Conservation (phyloP, 2,329 filamentous ascomycete genomes). For the Botrytis tulipae region DNA sequence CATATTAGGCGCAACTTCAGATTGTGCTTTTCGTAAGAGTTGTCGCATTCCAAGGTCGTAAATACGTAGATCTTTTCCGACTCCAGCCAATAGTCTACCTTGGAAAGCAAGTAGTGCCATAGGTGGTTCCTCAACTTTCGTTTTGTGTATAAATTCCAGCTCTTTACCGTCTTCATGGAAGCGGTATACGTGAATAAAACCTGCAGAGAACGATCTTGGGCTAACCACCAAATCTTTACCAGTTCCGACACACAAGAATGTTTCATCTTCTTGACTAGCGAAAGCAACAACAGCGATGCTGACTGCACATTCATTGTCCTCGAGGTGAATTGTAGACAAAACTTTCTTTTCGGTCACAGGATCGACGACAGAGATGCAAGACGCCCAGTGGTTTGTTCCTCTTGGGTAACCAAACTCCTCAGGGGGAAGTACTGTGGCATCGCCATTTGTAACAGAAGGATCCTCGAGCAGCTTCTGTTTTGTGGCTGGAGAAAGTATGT, state of each 20-base stretch:
- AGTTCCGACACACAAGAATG: constrained; percentile 90
- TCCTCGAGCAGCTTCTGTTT: constrained; percentile 72
- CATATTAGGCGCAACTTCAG: constrained; percentile 73
- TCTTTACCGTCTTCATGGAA: constrained; percentile 84
- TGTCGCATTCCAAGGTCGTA: constrained; percentile 94
- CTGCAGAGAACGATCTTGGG: constrained; percentile 71
- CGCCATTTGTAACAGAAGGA: constrained; percentile 67
- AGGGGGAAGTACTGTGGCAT: constrained; percentile 67
- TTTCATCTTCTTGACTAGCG: constrained; percentile 81
- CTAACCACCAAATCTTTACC: constrained; percentile 84
- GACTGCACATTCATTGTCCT: constrained; percentile 87
- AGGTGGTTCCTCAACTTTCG: constrained; percentile 84
- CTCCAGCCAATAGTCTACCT: constrained; percentile 80
- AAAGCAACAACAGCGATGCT: constrained; percentile 84
- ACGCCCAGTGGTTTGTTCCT: constrained; percentile 86
- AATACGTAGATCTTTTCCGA: constrained; percentile 77
- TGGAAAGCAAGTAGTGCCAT: constrained; percentile 92
- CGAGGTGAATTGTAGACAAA: constrained; percentile 74
- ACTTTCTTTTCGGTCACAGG: constrained; percentile 72
- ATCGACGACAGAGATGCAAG: constrained; percentile 90
- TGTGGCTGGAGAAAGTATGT: constrained; percentile 79
- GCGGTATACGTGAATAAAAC: constrained; percentile 89
- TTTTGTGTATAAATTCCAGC: constrained; percentile 95
- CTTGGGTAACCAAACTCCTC: constrained; percentile 87
- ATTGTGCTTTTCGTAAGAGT: constrained; percentile 86